Base-by-base conservation (phyloP, 1,284 basidiomycete genomes). In the Ceraceosorus guamensis region DNA sequence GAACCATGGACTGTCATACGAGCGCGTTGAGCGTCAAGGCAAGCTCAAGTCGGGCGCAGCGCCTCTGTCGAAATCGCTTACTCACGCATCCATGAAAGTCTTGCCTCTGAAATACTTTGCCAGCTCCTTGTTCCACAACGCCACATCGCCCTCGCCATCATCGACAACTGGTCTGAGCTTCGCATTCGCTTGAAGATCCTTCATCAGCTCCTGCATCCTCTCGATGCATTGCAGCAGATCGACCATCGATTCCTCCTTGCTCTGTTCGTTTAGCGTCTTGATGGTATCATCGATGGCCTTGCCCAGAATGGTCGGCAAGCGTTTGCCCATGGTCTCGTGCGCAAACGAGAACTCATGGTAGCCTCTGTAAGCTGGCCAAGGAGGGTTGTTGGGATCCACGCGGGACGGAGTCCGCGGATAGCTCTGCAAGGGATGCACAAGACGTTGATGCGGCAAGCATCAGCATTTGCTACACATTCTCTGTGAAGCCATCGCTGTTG, bases 221-320 rank as follows among this genome's bases (percentile, higher is more conserved):
- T 91, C 85, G 67, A 96, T 89, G 76, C 89, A 95, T 58, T 83
- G 80, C 63, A 86, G 84, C 62, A 97, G 85, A 77, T 97, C 93
- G 62, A 87, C 78, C 66, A 97, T 84, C 52, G 80, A 82, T 63
- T 96, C 91, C 77, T 96, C 91, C 44, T 85, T 82, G 53, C 59
- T 60, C 55, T 73, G 61, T 62, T 88, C 84, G 78, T 96, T 96
- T 68, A 97, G 82, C 33, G 92, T 96, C 70, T 85, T 83, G 63
- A 88, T 87, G 32, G 87, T 83, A 74, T 97, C 92, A 71, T 95
- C 91, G 70, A 96, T 92, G 6, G 88, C 92, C 79, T 97, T 97
- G 64, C 90, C 90, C 48, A 97, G 81, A 66, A 96, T 96, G 49
- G 92, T 96, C 0, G 92, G 91, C 39, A 96, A 83, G 59, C 92